Evolutionary conservation across 164 flowering plant species (phyloP).

Genomic region (Stephania cephalantha): DNA sequence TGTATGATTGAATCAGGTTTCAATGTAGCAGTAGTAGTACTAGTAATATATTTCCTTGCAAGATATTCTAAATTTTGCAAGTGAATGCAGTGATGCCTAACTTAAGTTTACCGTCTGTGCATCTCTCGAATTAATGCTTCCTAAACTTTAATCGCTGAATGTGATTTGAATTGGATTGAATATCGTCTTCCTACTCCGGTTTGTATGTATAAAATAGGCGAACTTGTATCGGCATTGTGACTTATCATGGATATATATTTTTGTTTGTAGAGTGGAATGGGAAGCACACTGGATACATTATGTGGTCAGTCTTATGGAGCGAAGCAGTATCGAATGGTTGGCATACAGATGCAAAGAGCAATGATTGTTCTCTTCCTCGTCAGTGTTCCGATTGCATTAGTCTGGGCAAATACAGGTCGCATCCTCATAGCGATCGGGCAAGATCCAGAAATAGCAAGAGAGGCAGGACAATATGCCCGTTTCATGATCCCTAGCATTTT

Average conservation of each 20-base stretch:
- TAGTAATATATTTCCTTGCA: too few species aligned
- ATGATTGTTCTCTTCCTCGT: conserved; percentile 21
- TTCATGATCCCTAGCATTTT: conserved; percentile 34
- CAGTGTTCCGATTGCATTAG: conserved; percentile 29
- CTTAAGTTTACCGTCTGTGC: too few species aligned
- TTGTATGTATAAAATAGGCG: background rate
- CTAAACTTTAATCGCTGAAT: background rate
- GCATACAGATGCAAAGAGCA: conserved; percentile 31
- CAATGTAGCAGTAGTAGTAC: too few species aligned
- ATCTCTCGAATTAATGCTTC: too few species aligned
- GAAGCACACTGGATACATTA: conserved; percentile 33
- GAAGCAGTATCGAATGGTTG: conserved; percentile 30
- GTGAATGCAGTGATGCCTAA: too few species aligned
- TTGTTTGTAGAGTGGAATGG: conserved; percentile 27
- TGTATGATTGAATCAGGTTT: too few species aligned
- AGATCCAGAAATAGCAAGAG: conserved; percentile 26
- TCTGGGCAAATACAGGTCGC: conserved; percentile 24
- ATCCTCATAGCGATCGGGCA: conserved; percentile 27
- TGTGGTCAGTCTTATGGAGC: conserved; percentile 42
- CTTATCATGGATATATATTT: background rate
- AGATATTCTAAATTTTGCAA: too few species aligned
- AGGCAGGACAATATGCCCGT: conserved; percentile 28
- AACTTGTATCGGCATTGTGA: background rate
- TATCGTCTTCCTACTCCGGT: too few species aligned
- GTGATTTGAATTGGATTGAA: background rate